Evolutionary conservation across 73 alveolate species (phyloP).

Genomic region (Symbiodinium pilosum): DNA sequence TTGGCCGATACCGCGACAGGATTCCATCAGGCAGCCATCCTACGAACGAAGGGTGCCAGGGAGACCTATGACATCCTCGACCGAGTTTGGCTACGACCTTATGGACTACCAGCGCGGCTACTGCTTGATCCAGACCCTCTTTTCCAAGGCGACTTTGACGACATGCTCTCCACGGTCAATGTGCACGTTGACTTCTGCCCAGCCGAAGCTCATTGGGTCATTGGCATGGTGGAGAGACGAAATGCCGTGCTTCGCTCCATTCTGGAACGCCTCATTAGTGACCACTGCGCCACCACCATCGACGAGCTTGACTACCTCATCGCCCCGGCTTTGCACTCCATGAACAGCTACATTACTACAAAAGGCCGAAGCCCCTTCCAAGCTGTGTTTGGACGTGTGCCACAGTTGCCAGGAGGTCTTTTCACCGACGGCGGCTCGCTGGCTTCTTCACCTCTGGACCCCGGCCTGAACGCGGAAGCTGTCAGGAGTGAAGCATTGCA

Average conservation of each 20-base stretch:
- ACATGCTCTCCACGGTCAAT: neutral
- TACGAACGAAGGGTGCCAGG: neutral
- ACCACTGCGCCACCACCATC: neutral
- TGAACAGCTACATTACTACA: neutral
- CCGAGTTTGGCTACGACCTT: neutral
- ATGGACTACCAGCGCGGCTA: neutral
- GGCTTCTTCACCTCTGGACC: neutral
- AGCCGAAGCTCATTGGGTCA: neutral
- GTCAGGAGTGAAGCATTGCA: slow-evolving; percentile 10
- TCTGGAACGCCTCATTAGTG: neutral
- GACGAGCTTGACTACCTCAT: neutral
- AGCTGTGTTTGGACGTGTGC: neutral
- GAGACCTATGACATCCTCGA: neutral
- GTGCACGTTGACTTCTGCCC: slow-evolving; percentile 4
- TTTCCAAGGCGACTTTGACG: neutral
- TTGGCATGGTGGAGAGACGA: neutral
- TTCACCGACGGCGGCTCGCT: neutral
- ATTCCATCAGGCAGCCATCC: neutral
- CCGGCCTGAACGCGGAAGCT: neutral
- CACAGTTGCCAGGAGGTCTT: neutral
- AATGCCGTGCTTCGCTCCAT: neutral
- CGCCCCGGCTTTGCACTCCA: neutral
- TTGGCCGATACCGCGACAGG: neutral
- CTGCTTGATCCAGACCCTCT: slow-evolving; percentile 17
- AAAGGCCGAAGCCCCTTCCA: slow-evolving; percentile 23